phyloP scores from a whole-genome alignment of 805 yeast genomes.

The Candida awuae region DNA sequence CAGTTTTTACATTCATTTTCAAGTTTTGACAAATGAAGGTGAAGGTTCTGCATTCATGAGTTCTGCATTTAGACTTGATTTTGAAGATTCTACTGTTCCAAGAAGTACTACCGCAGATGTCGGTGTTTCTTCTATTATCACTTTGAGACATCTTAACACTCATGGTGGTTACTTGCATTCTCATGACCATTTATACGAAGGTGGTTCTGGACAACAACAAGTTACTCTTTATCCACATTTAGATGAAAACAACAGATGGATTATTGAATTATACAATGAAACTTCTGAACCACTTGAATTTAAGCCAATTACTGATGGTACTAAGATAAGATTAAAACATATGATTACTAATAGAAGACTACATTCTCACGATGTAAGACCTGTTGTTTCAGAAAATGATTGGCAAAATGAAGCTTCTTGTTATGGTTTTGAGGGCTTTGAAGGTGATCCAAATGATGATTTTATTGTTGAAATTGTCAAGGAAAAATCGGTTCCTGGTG shows the following conservation, averaged over 20 bases:
- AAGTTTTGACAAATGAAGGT: slow-evolving; percentile 49
- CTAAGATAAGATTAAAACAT: slow-evolving; percentile 64
- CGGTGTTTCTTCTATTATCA: slow-evolving; percentile 61
- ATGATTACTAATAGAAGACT: slow-evolving; percentile 51
- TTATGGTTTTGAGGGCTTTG: slow-evolving; percentile 71
- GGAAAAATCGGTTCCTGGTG: slow-evolving; percentile 40
- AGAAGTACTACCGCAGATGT: slow-evolving; percentile 51
- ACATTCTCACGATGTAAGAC: slow-evolving; percentile 77
- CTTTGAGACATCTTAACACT: slow-evolving; percentile 62
- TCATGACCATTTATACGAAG: slow-evolving; percentile 61
- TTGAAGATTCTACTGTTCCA: slow-evolving; percentile 56
- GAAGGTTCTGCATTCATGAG: slow-evolving; percentile 68
- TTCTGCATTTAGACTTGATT: slow-evolving; percentile 59
- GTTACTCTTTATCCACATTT: slow-evolving; percentile 72
- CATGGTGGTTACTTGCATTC: slow-evolving; percentile 79
- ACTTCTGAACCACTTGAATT: slow-evolving; percentile 50
- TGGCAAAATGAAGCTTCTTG: slow-evolving; percentile 80
- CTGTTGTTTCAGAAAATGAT: slow-evolving; percentile 67
- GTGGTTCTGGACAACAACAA: slow-evolving; percentile 82
- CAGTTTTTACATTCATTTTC: slow-evolving; percentile 60
- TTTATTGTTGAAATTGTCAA: slow-evolving; percentile 67
- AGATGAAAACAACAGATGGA: slow-evolving; percentile 69
- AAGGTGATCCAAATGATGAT: slow-evolving; percentile 80
- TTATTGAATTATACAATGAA: slow-evolving; percentile 57
- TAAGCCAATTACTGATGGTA: slow-evolving; percentile 56